phyloP scores from a whole-genome alignment of 345 rosid genomes.

The Angophora floribunda region DNA sequence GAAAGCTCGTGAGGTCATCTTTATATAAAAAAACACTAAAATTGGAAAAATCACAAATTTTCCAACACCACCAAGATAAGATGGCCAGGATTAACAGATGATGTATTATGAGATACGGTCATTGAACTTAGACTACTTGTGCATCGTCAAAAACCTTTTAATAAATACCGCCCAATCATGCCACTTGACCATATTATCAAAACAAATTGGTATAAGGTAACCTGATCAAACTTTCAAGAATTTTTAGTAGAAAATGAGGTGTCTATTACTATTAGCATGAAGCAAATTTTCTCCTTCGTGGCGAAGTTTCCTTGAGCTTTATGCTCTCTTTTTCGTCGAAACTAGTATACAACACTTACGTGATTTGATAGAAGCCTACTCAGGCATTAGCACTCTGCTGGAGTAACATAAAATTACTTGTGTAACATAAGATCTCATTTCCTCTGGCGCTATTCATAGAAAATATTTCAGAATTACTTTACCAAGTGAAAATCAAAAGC shows the following conservation, averaged over 20 bases:
- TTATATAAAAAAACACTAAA: neutral
- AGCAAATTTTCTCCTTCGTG: neutral
- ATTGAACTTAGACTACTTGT: neutral
- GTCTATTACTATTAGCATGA: neutral
- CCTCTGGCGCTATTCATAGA: neutral
- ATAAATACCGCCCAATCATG: neutral
- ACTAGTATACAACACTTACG: neutral
- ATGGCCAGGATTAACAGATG: neutral
- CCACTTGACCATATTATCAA: neutral
- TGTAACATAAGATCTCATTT: neutral
- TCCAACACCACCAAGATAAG: neutral
- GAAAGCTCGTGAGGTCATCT: neutral
- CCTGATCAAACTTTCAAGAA: neutral
- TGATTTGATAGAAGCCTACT: neutral
- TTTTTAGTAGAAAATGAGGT: neutral
- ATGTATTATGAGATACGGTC: neutral
- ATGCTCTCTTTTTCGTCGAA: neutral
- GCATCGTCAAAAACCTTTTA: neutral
- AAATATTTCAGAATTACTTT: neutral
- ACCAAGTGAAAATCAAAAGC: neutral
- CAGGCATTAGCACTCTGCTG: fast-evolving
- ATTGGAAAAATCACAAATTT: neutral
- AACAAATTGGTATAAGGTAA: neutral
- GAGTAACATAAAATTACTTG: neutral
- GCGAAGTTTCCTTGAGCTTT: neutral